Conservation (phyloP, 352 stramenopile genomes). For the Pythium graminicola region DNA sequence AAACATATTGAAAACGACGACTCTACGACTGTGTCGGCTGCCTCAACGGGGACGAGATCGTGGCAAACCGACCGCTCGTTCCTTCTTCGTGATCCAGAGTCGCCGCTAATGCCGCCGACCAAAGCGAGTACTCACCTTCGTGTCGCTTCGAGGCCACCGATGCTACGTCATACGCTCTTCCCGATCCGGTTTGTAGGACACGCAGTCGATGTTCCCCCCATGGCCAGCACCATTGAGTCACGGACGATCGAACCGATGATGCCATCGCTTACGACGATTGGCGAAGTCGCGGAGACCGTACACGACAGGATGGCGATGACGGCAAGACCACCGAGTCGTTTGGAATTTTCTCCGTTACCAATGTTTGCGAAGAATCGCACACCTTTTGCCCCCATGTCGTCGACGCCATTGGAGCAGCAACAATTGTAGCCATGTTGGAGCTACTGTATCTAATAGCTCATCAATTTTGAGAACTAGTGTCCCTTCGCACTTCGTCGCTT, state of each 20-base stretch:
- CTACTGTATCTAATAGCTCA: conserved; percentile 1
- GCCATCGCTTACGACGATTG: conserved; percentile 25
- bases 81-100: conserved; percentile 25
- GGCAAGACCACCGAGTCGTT: conserved; percentile 1
- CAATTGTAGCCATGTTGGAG: conserved; percentile 9
- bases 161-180: conserved; percentile 28
- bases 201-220: conserved; percentile 45
- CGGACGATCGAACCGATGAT: conserved; percentile 51
- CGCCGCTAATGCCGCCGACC: conserved; percentile 24
- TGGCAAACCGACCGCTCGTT: conserved; percentile 65
- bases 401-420: background rate
- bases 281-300: background rate
- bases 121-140: conserved; percentile 31
- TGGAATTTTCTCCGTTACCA: conserved; percentile 32
- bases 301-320: background rate
- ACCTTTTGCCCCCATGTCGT: conserved; percentile 19
- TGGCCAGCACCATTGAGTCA: conserved; percentile 46
- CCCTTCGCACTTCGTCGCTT: background rate
- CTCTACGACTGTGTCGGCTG: background rate
- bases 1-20: conserved; percentile 56
- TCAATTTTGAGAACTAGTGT: background rate
- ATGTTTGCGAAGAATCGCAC: conserved; percentile 43
- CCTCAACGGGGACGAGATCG: background rate
- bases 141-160: conserved; percentile 16
- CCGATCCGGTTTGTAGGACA: conserved; percentile 38